Conservation (phyloP, 805 yeast genomes). For the Candida qinlingensis region DNA sequence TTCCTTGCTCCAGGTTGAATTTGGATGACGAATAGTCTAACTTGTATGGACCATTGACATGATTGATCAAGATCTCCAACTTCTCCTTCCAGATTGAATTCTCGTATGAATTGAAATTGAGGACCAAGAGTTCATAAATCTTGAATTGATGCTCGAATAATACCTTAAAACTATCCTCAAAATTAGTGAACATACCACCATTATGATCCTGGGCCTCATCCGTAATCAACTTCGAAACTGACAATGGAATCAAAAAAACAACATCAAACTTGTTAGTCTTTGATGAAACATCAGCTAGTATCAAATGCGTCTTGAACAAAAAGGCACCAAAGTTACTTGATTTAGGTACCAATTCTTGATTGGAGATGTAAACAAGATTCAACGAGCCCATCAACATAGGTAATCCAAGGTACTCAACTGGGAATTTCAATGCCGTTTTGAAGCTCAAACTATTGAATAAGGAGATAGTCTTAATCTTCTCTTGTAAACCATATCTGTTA, state of each 20-base stretch:
- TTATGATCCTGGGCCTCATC: constrained; percentile 24
- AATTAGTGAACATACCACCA: constrained; percentile 28
- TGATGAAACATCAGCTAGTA: constrained; percentile 28
- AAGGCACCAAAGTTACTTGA: constrained; percentile 29
- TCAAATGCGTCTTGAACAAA: constrained; percentile 46
- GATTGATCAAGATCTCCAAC: constrained; percentile 24
- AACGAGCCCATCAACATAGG: constrained; percentile 40
- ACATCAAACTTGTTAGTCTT: constrained; percentile 28
- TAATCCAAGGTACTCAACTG: constrained; percentile 43
- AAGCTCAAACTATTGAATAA: constrained; percentile 18
- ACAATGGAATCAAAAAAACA: constrained; percentile 44
- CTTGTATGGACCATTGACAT: constrained; percentile 30
- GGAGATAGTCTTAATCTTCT: constrained; percentile 13
- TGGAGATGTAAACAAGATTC: constrained; percentile 34
- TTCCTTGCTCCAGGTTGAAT: constrained; percentile 20
- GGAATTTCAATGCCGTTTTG: constrained; percentile 21
- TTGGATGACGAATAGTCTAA: constrained; percentile 26
- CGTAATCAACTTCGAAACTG: constrained; percentile 26
- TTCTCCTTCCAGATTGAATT: constrained; percentile 36
- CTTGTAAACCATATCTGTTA: constrained; percentile 26
- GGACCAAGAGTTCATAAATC: constrained; percentile 40
- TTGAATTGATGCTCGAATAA: constrained; percentile 38
- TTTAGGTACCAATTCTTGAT: constrained; percentile 4
- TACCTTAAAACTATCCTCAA: constrained; percentile 35
- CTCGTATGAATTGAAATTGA: constrained; percentile 32